Evolutionary conservation across 2,329 filamentous ascomycete species (phyloP), one percentile per base, ranked within the genome.

Genomic region (Fusarium sp.): DNA sequence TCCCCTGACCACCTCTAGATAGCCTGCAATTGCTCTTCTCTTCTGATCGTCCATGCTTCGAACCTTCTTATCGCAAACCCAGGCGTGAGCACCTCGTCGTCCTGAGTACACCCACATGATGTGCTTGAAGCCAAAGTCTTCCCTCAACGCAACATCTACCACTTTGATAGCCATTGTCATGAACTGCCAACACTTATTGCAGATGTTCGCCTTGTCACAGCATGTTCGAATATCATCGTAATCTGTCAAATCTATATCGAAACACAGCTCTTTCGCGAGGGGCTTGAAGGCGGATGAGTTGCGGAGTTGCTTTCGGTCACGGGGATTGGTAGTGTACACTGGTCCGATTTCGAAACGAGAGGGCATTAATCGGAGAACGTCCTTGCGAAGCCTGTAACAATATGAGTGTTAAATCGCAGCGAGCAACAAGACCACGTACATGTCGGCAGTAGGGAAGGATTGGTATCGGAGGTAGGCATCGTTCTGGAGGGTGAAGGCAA

Each of bases 31-130:
- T 1, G 95, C 93, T 75, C 91, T 91, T 63, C 96, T 90, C 83
- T 94, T 95, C 77, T 93, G 90, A 78, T 99, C 96, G 73, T 97
- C 93, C 86, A 99, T 90, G 39, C 88, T 88, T 65, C 96, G 90
- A 2, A 95, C 96, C 65, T 92, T 91, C 80, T 93, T 94, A 82
- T 99, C 96, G 81, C 96, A 98, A 17, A 99, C 93, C 96, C 96
- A 99, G 11, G 96, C 96, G 90, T 99, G 96, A 36, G 94, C 95
- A 85, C 96, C 96, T 88, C 96, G 91, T 83, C 96, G 93, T 76
- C 96, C 96, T 1, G 96, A 99, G 83, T 99, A 99, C 12, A 99
- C 95, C 96, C 96, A 99, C 82, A 99, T 88, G 79, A 99, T 96
- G 83, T 99, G 96, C 80, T 93, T 91, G 84, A 98, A 99, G 51